These are phyloP conservation scores for Cutaneotrichosporon sp. DNA, from an alignment of 1,284 basidiomycete genomes.

Conservation along the genomic window DNA sequence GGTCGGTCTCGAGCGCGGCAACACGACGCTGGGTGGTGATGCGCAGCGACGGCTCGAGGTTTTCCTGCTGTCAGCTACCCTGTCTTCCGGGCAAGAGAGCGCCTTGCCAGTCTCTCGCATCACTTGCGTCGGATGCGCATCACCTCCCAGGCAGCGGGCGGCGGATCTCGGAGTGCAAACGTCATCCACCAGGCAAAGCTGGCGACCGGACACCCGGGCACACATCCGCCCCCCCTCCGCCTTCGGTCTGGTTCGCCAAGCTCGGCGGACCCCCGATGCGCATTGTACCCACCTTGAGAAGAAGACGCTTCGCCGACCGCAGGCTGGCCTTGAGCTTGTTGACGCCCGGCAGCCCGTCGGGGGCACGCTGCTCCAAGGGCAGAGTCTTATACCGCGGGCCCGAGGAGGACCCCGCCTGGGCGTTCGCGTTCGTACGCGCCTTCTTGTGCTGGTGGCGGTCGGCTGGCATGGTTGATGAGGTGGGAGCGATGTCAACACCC, in stretches of 20 bases:
- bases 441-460: constrained; percentile 3
- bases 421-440: neutral
- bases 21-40: constrained; percentile 74
- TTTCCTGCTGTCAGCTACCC: constrained; percentile 59
- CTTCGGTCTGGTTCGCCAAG: too few relatives aligned
- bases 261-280: constrained; percentile 26
- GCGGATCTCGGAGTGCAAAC: too few relatives aligned
- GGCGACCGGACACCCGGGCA: too few relatives aligned
- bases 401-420: constrained; percentile 7
- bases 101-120: too few relatives aligned
- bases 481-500: neutral
- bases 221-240: too few relatives aligned
- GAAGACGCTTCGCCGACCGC: constrained; percentile 72
- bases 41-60: constrained; percentile 71
- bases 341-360: constrained; percentile 45
- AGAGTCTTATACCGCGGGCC: constrained; percentile 19
- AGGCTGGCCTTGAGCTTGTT: constrained; percentile 73
- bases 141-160: too few relatives aligned
- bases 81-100: too few relatives aligned
- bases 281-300: constrained; percentile 64
- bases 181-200: too few relatives aligned
- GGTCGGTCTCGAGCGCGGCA: constrained; percentile 71
- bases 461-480: neutral
- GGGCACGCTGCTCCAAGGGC: constrained; percentile 35
- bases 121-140: too few relatives aligned